Evolutionary conservation across 1,139 yeast species (phyloP), one percentile per base, ranked within the genome.

Genomic region (Hansenula anomala): DNA sequence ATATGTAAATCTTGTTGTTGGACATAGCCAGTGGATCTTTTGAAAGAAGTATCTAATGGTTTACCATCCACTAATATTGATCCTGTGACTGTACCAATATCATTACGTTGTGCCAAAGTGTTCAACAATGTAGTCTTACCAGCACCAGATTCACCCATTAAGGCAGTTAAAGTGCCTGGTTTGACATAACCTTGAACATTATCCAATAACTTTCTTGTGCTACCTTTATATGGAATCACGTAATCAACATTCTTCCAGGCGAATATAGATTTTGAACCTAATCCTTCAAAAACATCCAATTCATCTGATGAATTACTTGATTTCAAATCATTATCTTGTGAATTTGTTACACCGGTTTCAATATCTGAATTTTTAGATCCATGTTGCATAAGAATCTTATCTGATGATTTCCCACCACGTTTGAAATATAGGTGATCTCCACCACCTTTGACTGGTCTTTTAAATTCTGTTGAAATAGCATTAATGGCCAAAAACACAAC

Each of bases 141-240:
- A 31, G 85, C 84, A 52, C 87, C 87, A 18, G 85, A 78, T 52
- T 77, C 85, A 44, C 87, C 86, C 85, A 79, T 78, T 37, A 79
- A 58, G 3, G 80, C 80, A 35, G 80, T 75, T 56, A 75, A 56
- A 6, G 78, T 71, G 38, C 83, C 83, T 3, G 83, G 81, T 41
- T 66, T 63, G 51, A 77, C 75, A 46, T 59, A 76, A 25, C 83
- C 84, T 51, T 75, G 73, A 36, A 78, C 66, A 46, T 67, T 59
- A 45, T 73, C 73, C 45, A 78, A 62, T 24, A 76, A 55, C 43
- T 62, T 61, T 53, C 68, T 56, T 6, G 53, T 43, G 18, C 59
- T 61, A 32, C 64, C 58, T 36, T 59, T 58, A 37, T 56, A 56
- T 26, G 61, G 66, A 43, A 58, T 60, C 18, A 60, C 61, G 44